Base-by-base conservation (phyloP, 352 stramenopile genomes). In the Phytophthora fragariae region DNA sequence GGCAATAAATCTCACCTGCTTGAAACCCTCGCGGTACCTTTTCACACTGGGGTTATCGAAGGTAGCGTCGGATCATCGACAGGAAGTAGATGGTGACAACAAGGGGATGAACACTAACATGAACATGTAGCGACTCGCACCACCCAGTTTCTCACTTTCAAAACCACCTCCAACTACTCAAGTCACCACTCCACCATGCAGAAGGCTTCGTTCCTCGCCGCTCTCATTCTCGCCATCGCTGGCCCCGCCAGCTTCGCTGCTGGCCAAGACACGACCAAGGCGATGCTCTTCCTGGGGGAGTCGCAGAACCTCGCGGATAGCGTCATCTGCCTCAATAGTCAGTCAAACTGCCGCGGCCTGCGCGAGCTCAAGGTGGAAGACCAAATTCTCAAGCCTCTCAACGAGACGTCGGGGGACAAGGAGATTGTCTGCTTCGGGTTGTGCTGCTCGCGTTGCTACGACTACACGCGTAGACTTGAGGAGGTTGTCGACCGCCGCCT, bases 401-500 rank as follows among this genome's bases (percentile, higher is more conserved):
- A 50, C 44, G 44, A 50, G 44, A 50, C 44, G 15, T 50, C 44
- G 44, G 44, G 44, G 44, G 7, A 50, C 44, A 50, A 50, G 44
- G 44, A 50, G 44, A 50, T 50, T 1, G 41, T 49, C 41, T 49
- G 14, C 41, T 19, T 49, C 12, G 41, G 44, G 44, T 3, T 44
- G 14, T 47, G 39, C 17, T 52, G n/a, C 17, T 9, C 46, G 6
- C 39, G 39, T 19, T 24, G 46, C 46, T 52, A 10, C 19, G 17
- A 24, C 46, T 19, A 19, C 39, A 47, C 14, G 9, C 46, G 46
- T 17, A n/a, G 46, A 12, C 46, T 52, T 17, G 46, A 52, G 17
- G 46, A 27, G 46, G 46, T 52, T 27, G n/a, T 52, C 15, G 46
- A 52, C 46, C 59, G 59, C 46, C 46, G 46, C 46, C 46, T 52